Conservation (phyloP, 2,329 filamentous ascomycete species). For the Phaeomoniella chlamydospora region DNA sequence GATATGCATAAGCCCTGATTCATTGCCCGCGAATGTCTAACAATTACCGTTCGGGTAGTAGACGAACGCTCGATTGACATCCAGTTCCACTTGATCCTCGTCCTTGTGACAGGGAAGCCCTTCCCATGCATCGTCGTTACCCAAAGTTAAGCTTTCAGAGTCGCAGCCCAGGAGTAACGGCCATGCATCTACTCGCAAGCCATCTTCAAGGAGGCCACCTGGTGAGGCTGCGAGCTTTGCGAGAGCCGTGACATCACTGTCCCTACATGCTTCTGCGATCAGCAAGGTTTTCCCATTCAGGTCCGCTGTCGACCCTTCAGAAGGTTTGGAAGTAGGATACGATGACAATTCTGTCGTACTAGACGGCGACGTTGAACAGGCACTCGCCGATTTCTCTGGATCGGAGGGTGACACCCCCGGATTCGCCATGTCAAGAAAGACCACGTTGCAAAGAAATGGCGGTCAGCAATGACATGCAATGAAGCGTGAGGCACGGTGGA, state of each 20-base stretch:
- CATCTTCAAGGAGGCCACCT: conserved; percentile 55
- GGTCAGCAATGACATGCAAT: neutral
- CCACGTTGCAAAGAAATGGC: neutral
- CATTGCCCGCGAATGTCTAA: conserved; percentile 5
- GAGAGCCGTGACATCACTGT: conserved; percentile 41
- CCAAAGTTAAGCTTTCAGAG: conserved; percentile 2
- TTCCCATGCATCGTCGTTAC: conserved; percentile 33
- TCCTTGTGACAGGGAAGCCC: conserved; percentile 64
- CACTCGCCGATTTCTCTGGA: too few relatives aligned
- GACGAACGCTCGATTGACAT: conserved; percentile 92
- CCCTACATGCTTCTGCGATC: conserved; percentile 47
- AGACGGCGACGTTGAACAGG: too few relatives aligned
- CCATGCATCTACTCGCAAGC: conserved; percentile 56
- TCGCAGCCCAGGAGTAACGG: conserved; percentile 32
- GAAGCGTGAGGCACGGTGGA: neutral
- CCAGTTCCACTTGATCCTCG: conserved; percentile 79
- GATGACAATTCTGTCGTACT: too few relatives aligned
- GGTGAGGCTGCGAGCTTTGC: conserved; percentile 43
- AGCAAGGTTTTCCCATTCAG: conserved; percentile 24
- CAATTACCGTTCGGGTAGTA: conserved; percentile 73
- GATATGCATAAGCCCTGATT: conserved; percentile 9
- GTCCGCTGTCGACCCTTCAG: neutral
- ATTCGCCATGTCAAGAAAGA: neutral
- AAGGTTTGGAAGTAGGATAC: too few relatives aligned
- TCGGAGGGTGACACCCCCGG: neutral